A percentile compares a stretch with the other conserved stretches of the same genome.
Conservation (phyloP, 2,329 filamentous ascomycete genomes). For the Penicillium thymicola region DNA sequence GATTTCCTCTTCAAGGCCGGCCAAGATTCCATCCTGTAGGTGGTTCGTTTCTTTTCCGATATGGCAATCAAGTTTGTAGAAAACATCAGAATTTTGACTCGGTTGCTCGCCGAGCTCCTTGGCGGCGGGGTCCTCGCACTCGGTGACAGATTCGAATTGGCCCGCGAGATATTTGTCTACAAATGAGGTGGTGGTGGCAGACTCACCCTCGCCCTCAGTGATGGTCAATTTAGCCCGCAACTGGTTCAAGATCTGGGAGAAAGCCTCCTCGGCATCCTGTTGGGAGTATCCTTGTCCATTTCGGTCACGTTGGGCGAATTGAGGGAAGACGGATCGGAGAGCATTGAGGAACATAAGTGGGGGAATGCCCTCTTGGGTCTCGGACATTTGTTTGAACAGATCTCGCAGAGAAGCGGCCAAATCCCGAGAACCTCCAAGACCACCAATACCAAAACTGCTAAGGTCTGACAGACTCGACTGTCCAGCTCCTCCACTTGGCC, state of each 20-base stretch:
- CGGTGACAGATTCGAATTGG: conserved; percentile 70
- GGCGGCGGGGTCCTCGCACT: conserved; percentile 79
- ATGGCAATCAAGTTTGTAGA: conserved; percentile 94
- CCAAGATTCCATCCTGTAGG: conserved; percentile 79
- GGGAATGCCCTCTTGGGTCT: conserved; percentile 82
- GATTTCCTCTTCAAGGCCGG: conserved; percentile 79
- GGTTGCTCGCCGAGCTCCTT: conserved; percentile 70
- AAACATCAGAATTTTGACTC: conserved; percentile 66
- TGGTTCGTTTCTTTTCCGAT: conserved; percentile 87
- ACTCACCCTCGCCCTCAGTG: conserved; percentile 48
- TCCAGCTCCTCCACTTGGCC: conserved; percentile 32
- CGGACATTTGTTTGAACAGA: conserved; percentile 83
- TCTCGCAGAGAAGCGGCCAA: conserved; percentile 74
- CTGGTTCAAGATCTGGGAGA: conserved; percentile 89
- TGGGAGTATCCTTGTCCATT: conserved; percentile 86
- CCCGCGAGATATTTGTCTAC: conserved; percentile 90
- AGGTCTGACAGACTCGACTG: conserved; percentile 43
- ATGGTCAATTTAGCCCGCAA: conserved; percentile 73
- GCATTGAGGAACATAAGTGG: conserved; percentile 80
- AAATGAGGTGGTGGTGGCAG: conserved; percentile 62
- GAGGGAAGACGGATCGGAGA: conserved; percentile 75
- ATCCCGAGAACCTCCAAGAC: conserved; percentile 61
- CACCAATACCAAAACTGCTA: conserved; percentile 56
- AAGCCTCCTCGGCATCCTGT: conserved; percentile 97
- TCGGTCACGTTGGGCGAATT: conserved; percentile 87